phyloP scores from a whole-genome alignment of 2,329 filamentous ascomycete genomes.

The Lecanoromycetidae sp. region DNA sequence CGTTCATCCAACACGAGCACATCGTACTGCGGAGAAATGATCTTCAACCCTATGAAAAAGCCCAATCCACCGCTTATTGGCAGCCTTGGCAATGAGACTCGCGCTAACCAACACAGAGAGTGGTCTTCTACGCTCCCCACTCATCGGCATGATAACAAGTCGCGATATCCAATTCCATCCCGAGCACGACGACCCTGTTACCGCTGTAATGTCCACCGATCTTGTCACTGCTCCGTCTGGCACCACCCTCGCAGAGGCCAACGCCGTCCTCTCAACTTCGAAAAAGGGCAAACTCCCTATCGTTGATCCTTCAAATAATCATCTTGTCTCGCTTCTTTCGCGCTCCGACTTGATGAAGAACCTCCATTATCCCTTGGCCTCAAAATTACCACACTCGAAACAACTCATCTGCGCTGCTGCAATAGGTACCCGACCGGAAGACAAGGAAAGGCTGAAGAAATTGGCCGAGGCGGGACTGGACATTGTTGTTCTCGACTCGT shows the following conservation, averaged over 20 bases:
- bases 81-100: neutral
- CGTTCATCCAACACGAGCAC: slow-evolving; percentile 97
- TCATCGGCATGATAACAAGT: slow-evolving; percentile 94
- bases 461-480: slow-evolving; percentile 92
- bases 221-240: slow-evolving; percentile 77
- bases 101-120: slow-evolving; percentile 47
- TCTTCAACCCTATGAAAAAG: slow-evolving; percentile 37
- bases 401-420: slow-evolving; percentile 92
- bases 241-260: slow-evolving; percentile 76
- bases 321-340: slow-evolving; percentile 76
- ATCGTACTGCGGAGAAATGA: slow-evolving; percentile 67
- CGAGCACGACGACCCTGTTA: slow-evolving; percentile 58
- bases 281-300: slow-evolving; percentile 99
- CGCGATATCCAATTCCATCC: slow-evolving; percentile 96
- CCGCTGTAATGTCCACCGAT: slow-evolving; percentile 89
- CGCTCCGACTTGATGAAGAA: slow-evolving; percentile 98
- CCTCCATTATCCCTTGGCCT: slow-evolving; percentile 88
- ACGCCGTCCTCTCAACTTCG: slow-evolving; percentile 81
- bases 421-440: slow-evolving; percentile 87
- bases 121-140: slow-evolving; percentile 86
- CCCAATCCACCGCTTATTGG: neutral
- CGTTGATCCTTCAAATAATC: slow-evolving; percentile 66
- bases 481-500: slow-evolving; percentile 89
- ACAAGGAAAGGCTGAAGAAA: slow-evolving; percentile 73
- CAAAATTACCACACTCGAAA: slow-evolving; percentile 92